Conservation (phyloP, 208 protist genomes). For the Leishmania mexicana region DNA sequence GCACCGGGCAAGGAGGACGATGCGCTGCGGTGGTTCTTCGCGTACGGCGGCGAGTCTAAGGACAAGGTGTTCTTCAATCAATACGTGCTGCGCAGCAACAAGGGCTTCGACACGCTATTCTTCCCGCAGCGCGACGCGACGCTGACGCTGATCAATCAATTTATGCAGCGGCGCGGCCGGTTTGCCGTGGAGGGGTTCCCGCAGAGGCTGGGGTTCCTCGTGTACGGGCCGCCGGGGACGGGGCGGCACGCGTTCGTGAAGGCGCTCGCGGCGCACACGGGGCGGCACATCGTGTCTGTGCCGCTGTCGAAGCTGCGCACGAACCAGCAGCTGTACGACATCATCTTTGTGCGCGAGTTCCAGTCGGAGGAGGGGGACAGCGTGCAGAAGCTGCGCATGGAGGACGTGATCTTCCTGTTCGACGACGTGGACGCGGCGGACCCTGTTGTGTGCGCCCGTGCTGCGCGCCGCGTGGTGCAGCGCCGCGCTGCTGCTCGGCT, state of each 20-base stretch:
- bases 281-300: slow-evolving; percentile 85
- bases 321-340: slow-evolving; percentile 91
- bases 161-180: slow-evolving; percentile 66
- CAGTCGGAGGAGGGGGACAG: slow-evolving; percentile 34
- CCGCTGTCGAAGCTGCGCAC: slow-evolving; percentile 71
- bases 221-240: slow-evolving; percentile 97
- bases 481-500: slow-evolving; percentile 28
- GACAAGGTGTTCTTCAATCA: slow-evolving; percentile 54
- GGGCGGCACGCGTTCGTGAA: slow-evolving; percentile 99
- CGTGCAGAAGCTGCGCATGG: slow-evolving; percentile 43
- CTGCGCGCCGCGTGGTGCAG: slow-evolving; percentile 37
- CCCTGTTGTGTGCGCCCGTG: slow-evolving; percentile 72
- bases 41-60: slow-evolving; percentile 20
- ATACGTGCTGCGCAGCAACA: slow-evolving; percentile 74
- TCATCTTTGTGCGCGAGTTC: slow-evolving; percentile 79
- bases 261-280: slow-evolving; percentile 99
- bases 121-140: slow-evolving; percentile 73
- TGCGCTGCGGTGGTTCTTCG: slow-evolving; percentile 11
- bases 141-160: slow-evolving; percentile 82
- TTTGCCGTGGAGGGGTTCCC: slow-evolving; percentile 88
- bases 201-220: slow-evolving; percentile 97
- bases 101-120: slow-evolving; percentile 89
- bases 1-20: slow-evolving; percentile 6
- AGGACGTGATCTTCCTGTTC: slow-evolving; percentile 88
- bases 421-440: slow-evolving; percentile 81